These are phyloP conservation scores for Esteya vermicola DNA, from an alignment of 2,329 filamentous ascomycete species.

Conservation along the genomic window DNA sequence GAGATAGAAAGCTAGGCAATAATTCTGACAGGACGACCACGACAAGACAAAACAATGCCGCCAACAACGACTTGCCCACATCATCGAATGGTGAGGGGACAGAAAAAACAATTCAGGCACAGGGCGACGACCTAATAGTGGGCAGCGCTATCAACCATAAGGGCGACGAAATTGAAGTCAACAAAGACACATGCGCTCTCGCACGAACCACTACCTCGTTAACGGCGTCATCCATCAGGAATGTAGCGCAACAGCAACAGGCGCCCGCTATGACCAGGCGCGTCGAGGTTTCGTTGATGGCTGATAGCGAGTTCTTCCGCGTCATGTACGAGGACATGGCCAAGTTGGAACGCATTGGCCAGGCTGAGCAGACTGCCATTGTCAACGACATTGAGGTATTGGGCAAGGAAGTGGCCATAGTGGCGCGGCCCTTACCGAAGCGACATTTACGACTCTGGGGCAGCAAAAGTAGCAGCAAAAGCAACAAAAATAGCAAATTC, in stretches of 20 bases:
- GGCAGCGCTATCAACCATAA: too few relatives aligned
- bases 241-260: too few relatives aligned
- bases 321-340: constrained; percentile 59
- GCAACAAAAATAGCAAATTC: constrained; percentile 32
- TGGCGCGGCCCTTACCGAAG: constrained; percentile 41
- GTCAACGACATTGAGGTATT: constrained; percentile 48
- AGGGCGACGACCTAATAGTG: too few relatives aligned
- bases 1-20: neutral
- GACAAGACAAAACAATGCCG: too few relatives aligned
- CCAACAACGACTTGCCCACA: too few relatives aligned
- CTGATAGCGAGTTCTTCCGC: constrained; percentile 68
- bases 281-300: constrained; percentile 63
- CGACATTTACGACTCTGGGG: constrained; percentile 24
- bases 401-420: constrained; percentile 46
- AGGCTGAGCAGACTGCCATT: constrained; percentile 49
- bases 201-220: too few relatives aligned
- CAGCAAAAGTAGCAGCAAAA: constrained; percentile 40
- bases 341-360: constrained; percentile 53
- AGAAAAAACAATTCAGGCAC: too few relatives aligned
- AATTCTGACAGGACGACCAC: neutral
- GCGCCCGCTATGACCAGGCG: constrained; percentile 12
- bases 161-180: too few relatives aligned
- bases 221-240: too few relatives aligned
- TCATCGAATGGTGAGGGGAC: too few relatives aligned
- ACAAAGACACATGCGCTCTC: too few relatives aligned